These are phyloP conservation scores for Fusarium illudens DNA, from an alignment of 2,329 filamentous ascomycete genomes.

Conservation along the genomic window DNA sequence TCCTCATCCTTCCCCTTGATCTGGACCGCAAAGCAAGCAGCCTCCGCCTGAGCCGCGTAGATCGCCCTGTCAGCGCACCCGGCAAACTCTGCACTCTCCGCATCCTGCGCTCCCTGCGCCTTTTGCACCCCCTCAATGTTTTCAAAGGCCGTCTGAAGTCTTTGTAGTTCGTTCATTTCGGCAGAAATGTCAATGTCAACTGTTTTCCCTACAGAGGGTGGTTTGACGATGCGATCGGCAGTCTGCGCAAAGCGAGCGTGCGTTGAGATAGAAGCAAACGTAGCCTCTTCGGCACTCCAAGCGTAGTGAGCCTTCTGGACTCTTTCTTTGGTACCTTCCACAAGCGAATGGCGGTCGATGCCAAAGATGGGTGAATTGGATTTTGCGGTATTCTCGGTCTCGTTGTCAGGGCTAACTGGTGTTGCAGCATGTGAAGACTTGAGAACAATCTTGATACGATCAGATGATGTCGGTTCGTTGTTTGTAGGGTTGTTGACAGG, in stretches of 20 bases:
- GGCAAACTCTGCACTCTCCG: conserved; percentile 37
- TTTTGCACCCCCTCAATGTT: conserved; percentile 20
- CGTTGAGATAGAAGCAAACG: conserved; percentile 31
- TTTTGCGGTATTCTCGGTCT: conserved; percentile 6
- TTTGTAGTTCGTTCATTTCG: conserved; percentile 8
- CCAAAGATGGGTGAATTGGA: conserved; percentile 33
- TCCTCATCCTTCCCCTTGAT: not conserved
- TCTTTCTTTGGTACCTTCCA: conserved; percentile 11
- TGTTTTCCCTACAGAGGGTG: not conserved
- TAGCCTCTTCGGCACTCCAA: conserved; percentile 38
- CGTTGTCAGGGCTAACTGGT: too few species aligned
- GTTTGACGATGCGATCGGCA: conserved; percentile 30
- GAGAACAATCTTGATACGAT: conserved; percentile 12
- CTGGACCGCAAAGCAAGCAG: conserved; percentile 33
- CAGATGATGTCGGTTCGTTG: not conserved
- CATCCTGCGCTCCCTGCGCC: conserved; percentile 28
- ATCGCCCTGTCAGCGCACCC: conserved; percentile 39
- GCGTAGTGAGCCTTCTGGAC: conserved; percentile 28
- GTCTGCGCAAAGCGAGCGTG: conserved; percentile 34
- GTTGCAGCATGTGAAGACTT: not conserved
- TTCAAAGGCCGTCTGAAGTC: conserved; percentile 23
- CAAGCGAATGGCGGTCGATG: conserved; percentile 21
- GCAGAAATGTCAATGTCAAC: not conserved
- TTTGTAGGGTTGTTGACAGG: not conserved
- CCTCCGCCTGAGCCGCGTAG: conserved; percentile 38